Evolutionary conservation across 495 filamentous ascomycete genomes (phyloP), one percentile per base, ranked within the genome.

Genomic region (Xylaria cubensis): DNA sequence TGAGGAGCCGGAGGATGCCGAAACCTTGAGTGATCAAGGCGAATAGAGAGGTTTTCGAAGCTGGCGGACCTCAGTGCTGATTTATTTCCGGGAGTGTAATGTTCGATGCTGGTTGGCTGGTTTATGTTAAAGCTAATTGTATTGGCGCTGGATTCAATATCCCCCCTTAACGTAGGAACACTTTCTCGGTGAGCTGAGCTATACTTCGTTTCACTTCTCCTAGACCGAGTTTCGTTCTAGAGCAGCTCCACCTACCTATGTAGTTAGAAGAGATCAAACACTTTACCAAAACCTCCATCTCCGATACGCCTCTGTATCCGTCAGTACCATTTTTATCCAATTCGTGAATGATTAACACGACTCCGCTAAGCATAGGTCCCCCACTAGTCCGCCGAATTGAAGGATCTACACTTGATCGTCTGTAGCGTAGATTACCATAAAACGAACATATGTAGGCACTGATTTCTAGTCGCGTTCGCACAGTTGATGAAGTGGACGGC

Each of bases 1-100:
- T 41, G 72, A 74, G 39, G 75, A 75, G 50, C n/a, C 42, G 2
- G 64, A 67, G 13, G 64, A 44, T 17, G 48, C 41, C 59, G 69
- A 69, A 42, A 17, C 19, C 51, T 32, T 68, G n/a, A 64, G 53
- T 19, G 71, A 73, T 26, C 36, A 62, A 48, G 64, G 51, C 56
- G 71, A 51, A 21, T 73, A 68, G 70, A 39, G 9, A 44, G 19
- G 34, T 59, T 42, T 32, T 53, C 17, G n/a, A 53, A 21, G 46
- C 46, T 17, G 44, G 17, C n/a, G 39, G 46, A 15, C 63, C 42
- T 13, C 21, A 48, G 15, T 41, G 10, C 6, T 10, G 12, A n/a
- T 48, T 34, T 13, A n/a, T 48, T 34, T 13, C 61, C 61, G 21
- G 26, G 39, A 26, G 21, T 3, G 12, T 21, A 19, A 29, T 15